These are phyloP conservation scores for Friedmanniomyces simplex DNA, from an alignment of 495 filamentous ascomycete genomes.

Conservation along the genomic window DNA sequence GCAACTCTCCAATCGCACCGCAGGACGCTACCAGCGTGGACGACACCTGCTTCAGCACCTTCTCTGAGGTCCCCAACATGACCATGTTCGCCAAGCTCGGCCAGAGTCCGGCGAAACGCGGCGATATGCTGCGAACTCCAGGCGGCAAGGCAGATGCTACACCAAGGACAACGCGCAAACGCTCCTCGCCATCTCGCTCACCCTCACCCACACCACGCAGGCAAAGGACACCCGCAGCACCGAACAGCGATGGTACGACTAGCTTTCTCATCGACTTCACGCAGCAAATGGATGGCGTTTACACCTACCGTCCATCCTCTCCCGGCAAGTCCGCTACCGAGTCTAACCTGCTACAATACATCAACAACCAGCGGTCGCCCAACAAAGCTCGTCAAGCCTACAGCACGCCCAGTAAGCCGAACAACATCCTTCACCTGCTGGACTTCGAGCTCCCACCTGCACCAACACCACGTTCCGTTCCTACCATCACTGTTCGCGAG, in stretches of 20 bases:
- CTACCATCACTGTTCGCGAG: slow-evolving; percentile 82
- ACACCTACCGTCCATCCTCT: slow-evolving; percentile 32
- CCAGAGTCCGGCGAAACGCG: slow-evolving; percentile 44
- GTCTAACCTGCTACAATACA: slow-evolving; percentile 35
- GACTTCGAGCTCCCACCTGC: slow-evolving; percentile 88
- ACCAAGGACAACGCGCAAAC: slow-evolving; percentile 29
- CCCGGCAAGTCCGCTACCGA: slow-evolving; percentile 36
- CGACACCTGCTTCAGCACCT: slow-evolving; percentile 75
- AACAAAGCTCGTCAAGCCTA: slow-evolving; percentile 24
- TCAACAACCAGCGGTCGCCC: slow-evolving; percentile 36
- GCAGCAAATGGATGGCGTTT: slow-evolving; percentile 52
- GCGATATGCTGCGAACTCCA: slow-evolving; percentile 21
- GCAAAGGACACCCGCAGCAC: slow-evolving; percentile 24
- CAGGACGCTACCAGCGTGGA: slow-evolving; percentile 39
- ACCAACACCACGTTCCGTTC: slow-evolving; percentile 83
- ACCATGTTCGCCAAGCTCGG: slow-evolving; percentile 69
- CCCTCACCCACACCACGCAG: slow-evolving; percentile 52
- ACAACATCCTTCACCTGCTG: slow-evolving; percentile 52
- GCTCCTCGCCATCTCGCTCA: slow-evolving; percentile 34
- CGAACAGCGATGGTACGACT: slow-evolving; percentile 45
- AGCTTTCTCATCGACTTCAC: slow-evolving; percentile 81
- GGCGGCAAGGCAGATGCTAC: slow-evolving; percentile 27
- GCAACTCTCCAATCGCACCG: not conserved
- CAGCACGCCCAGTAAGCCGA: slow-evolving; percentile 38
- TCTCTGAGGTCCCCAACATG: slow-evolving; percentile 81